Evolutionary conservation across 208 protist genomes (phyloP), one percentile per base, ranked within the genome.

Genomic region (Blechomonas ayalai): DNA sequence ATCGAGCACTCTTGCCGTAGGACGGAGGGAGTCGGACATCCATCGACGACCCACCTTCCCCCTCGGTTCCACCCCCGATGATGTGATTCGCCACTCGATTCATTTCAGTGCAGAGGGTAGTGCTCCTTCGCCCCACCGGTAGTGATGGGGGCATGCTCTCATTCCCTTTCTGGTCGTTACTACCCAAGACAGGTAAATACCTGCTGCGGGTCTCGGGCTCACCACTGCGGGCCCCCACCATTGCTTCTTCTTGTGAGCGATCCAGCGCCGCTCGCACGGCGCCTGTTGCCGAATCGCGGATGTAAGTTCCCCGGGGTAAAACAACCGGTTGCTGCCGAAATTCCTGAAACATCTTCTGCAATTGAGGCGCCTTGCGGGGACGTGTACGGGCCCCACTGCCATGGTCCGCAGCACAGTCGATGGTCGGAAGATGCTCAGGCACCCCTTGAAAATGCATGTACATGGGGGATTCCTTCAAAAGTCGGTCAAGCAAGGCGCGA

Each of bases 401-500:
- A 24, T 6, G 9, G n/a, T 46, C 4, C 40, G 36, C 31, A 19
- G 25, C 41, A 28, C 9, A 34, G 39, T 58, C 31, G 38, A 42
- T 10, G 28, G 19, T 5, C 39, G 35, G 3, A n/a, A 47, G 27
- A 23, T 19, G 28, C 13, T 24, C 42, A 3, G 34, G 52, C 18
- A 70, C 64, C 4, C 59, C 64, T 27, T 73, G 65, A 50, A 66
- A 79, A 13, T 76, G 61, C 6, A 67, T 56, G 59, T 91, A 90
- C 27, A 44, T 53, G 0, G 86, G 82, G 16, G 89, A 80, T 39
- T 94, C 86, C 52, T 90, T 89, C 19, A 94, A 54, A 39, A 94
- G 48, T 4, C 78, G 73, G 27, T 94, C 79, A 7, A 94, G 56
- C 47, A 94, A 39, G 31, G 76, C 56, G 33, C 80, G 73, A 8